Evolutionary conservation across 805 yeast species (phyloP).

Genomic region (Candida sphagnicola): DNA sequence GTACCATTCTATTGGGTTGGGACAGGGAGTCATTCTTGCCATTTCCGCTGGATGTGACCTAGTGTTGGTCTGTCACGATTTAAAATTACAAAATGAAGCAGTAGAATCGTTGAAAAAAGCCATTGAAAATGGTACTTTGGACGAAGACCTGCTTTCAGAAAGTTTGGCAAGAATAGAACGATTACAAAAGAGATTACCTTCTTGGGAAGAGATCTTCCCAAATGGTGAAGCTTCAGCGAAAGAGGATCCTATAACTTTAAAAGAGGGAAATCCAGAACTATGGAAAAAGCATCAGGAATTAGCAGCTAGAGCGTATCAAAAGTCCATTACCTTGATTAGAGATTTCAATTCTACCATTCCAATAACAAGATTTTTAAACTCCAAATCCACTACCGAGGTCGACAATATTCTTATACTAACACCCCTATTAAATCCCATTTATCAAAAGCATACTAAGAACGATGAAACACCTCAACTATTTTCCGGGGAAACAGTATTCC

Average conservation of each 20-base stretch:
- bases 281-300: conserved; percentile 43
- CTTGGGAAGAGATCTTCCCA: conserved; percentile 45
- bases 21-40: conserved; percentile 63
- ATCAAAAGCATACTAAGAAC: conserved; percentile 13
- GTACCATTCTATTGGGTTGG: conserved; percentile 58
- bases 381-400: conserved; percentile 24
- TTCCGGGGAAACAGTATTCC: conserved; percentile 50
- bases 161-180: conserved; percentile 41
- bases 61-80: conserved; percentile 58
- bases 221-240: conserved; percentile 22
- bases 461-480: conserved; percentile 16
- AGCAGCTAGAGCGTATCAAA: conserved; percentile 44
- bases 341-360: conserved; percentile 52
- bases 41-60: conserved; percentile 64
- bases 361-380: conserved; percentile 35
- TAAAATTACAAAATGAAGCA: conserved; percentile 53
- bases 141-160: conserved; percentile 37
- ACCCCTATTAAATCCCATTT: conserved; percentile 36
- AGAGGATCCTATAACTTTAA: conserved; percentile 16
- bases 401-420: conserved; percentile 31
- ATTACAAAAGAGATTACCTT: conserved; percentile 38
- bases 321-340: conserved; percentile 50
- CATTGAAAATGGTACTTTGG: conserved; percentile 35
- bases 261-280: conserved; percentile 21
- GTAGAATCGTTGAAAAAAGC: conserved; percentile 39